Conservation (phyloP, 2,329 filamentous ascomycete species). For the Xylaria sp. region DNA sequence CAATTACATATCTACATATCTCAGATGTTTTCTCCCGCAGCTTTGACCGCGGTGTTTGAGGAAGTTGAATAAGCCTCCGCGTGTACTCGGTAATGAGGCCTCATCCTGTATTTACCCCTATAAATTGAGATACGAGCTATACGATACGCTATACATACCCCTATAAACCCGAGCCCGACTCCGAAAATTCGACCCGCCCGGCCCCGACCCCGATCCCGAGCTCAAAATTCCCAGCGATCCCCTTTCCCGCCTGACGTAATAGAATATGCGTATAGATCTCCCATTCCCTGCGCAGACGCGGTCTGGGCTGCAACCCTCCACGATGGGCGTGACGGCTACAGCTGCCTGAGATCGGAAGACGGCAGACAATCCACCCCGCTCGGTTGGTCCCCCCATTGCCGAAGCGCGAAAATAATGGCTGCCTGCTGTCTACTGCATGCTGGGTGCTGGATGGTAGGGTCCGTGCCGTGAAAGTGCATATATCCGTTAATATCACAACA, state of each 20-base stretch:
- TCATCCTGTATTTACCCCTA: background rate
- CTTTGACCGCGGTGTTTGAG: background rate
- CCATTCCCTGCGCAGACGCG: background rate
- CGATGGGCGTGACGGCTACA: background rate
- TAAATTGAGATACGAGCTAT: background rate
- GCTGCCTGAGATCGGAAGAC: background rate
- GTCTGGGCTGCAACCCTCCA: background rate
- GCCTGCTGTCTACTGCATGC: too few relatives aligned
- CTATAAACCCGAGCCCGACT: background rate
- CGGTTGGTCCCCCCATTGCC: background rate
- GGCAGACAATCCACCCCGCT: background rate
- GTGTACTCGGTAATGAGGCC: background rate
- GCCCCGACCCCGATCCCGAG: constrained; percentile 18
- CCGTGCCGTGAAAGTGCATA: background rate
- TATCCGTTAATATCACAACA: too few relatives aligned
- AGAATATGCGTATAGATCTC: background rate
- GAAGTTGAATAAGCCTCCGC: background rate
- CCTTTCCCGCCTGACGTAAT: constrained; percentile 13
- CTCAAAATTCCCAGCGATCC: background rate
- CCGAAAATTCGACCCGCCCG: constrained; percentile 9
- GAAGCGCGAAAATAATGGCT: background rate
- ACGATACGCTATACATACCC: background rate
- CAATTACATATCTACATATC: background rate
- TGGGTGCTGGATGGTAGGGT: too few relatives aligned
- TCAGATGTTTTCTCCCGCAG: too few relatives aligned